Base-by-base conservation (phyloP, 371 early-diverging fungal species). In the Syncephalastrum contaminatum region DNA sequence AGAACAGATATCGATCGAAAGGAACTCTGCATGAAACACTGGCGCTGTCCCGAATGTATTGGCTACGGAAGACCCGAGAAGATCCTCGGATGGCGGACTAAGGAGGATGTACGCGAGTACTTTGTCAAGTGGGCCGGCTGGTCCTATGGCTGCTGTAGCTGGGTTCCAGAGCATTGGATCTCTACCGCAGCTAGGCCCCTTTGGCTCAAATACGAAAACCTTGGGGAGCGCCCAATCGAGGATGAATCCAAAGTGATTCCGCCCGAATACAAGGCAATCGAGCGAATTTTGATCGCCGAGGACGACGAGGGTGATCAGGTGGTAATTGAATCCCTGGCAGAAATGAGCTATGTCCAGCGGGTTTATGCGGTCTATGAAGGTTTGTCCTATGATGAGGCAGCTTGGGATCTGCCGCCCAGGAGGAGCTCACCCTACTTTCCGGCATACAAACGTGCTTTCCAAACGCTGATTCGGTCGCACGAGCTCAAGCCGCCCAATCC, bases 91-190 rank as follows among this genome's bases (percentile, higher is more conserved):
- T 60, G 61, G 49, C 55, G 61, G 5, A 27, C 44, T 8, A 24
- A 42, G 14, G 50, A 39, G 8, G 24, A 42, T 4, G 16, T 16
- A 48, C 12, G 44, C 43, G 16, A 67, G 39, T 52, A 54, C 19
- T 58, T 80, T 5, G 61, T 88, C 46, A 84, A 84, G 43, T 88
- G 86, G 87, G 70, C 71, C 49, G 63, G 58, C 8, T 42, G 60
- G 25, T 82, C 85, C 1, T 84, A 82, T 52, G 69, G 83, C 13
- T 80, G 83, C 51, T 52, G 78, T 5, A 62, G 62, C 15, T 88
- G 88, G 88, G 85, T 85, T 6, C 64, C 81, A n/a, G 57, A 59
- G 8, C 61, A 56, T 25, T 84, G 82, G 81, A 53, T 77, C 14
- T 56, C 59, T 14, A 55, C 63, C 13, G 61, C 61, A 6, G 51